Conservation (phyloP, 768 basidiomycete genomes). For the Crepidotus variabilis region DNA sequence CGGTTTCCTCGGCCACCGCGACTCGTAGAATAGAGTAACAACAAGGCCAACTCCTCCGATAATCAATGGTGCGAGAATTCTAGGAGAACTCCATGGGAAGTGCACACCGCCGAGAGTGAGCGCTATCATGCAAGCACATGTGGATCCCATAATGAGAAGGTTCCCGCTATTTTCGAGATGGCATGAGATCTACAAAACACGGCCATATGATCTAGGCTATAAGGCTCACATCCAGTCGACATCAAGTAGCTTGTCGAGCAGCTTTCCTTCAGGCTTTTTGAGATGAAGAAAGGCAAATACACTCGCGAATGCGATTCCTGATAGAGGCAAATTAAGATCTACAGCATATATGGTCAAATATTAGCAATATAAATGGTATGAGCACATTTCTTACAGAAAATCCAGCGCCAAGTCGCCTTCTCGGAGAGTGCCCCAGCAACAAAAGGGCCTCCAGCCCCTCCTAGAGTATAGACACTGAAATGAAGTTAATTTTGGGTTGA, state of each 20-base stretch:
- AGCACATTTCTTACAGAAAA: conserved; percentile 29
- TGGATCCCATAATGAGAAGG: conserved; percentile 31
- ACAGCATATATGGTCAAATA: not conserved
- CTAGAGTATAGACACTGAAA: conserved; percentile 30
- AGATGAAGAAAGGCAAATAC: conserved; percentile 27
- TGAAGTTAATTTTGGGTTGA: not conserved
- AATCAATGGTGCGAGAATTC: conserved; percentile 38
- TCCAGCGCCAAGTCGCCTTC: conserved; percentile 33
- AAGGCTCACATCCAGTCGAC: conserved; percentile 42
- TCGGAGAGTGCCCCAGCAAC: conserved; percentile 31
- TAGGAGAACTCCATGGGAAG: conserved; percentile 37
- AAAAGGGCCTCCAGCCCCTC: conserved; percentile 29
- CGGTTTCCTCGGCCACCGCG: conserved; percentile 6
- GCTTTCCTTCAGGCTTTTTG: conserved; percentile 25
- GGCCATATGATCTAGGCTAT: not conserved
- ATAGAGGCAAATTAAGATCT: conserved; percentile 40
- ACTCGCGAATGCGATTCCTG: conserved; percentile 21
- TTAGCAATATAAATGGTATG: not conserved
- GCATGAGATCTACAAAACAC: not conserved
- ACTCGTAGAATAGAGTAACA: conserved; percentile 37
- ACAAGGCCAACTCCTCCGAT: conserved; percentile 36
- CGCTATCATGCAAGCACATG: conserved; percentile 32
- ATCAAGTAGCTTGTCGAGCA: conserved; percentile 30
- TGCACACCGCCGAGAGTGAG: conserved; percentile 46
- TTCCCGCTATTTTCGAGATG: conserved; percentile 31